Base-by-base conservation (phyloP, 2,329 filamentous ascomycete genomes). In the Aschersonia sp. region DNA sequence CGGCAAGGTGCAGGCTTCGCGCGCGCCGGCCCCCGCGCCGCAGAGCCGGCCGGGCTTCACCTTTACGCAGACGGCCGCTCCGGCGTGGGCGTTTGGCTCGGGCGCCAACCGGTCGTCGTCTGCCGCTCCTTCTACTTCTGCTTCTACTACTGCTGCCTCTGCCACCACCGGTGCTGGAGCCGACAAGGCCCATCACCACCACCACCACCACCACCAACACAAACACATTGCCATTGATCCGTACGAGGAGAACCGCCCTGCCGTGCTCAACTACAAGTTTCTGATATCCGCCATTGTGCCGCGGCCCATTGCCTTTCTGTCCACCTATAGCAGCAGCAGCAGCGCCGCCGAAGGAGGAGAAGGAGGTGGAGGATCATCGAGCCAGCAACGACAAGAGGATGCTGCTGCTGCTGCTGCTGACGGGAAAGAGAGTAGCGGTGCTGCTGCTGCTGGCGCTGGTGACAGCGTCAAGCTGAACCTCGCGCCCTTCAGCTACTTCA, bases 401-500 rank as follows among this genome's bases (percentile, higher is more conserved):
- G 22, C 22, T 22, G 22, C 22, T 22, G 22, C 22, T 22, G 22
- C 22, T 22, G 22, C 22, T 22, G 22, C 22, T 22, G 22, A 22
- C 22, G 22, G 22, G 2, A 22, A 22, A 22, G 22, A 22, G 4
- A 22, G 22, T 22, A 22, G 22, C 22, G 22, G 22, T 22, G 22
- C 2, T 22, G 22, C 14, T 14, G 14, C 14, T 14, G 14, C 14
- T 14, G 14, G 14, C 14, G 14, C 14, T 14, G 22, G 22, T 22
- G 22, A 22, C 22, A 22, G 4, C 2, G 22, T 22, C 22, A 22
- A 22, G 22, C 22, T 22, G 22, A 97, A 95, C 65, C 73, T 95
- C 2, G 87, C 89, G 0, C 89, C 88, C 0, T 95, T 92, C 64
- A 84, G 78, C 59, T 95, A 92, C 69, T 87, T 88, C 62, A 83